Conservation (phyloP, 352 stramenopile species). For the Phytophthora litchii region DNA sequence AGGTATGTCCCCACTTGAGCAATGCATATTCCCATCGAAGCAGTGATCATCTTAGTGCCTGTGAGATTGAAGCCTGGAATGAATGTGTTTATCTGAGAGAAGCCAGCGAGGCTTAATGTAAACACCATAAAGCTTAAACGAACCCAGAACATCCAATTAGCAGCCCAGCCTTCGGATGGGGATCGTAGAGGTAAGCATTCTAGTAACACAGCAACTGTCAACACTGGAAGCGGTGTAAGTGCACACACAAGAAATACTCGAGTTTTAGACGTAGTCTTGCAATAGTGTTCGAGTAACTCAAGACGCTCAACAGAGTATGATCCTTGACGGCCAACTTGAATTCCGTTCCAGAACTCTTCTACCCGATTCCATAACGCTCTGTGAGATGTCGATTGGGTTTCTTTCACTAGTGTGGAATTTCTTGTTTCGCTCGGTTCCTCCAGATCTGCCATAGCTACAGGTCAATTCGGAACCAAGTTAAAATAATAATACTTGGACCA, state of each 20-base stretch:
- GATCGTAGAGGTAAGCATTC: slow-evolving; percentile 10
- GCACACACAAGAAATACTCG: slow-evolving; percentile 7
- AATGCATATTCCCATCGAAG: slow-evolving; percentile 11
- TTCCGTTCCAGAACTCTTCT: slow-evolving; percentile 14
- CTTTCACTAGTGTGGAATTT: neutral
- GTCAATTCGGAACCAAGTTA: neutral
- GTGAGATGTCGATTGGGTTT: neutral
- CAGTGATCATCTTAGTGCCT: slow-evolving; percentile 4
- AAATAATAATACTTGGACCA: neutral
- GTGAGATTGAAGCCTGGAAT: slow-evolving; percentile 17
- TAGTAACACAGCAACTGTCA: slow-evolving; percentile 10
- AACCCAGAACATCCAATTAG: slow-evolving; percentile 25
- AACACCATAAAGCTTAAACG: slow-evolving; percentile 12
- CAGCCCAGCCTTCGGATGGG: slow-evolving; percentile 10
- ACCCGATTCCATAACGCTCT: neutral
- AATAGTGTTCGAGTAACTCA: slow-evolving; percentile 10
- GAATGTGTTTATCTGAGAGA: slow-evolving; percentile 22
- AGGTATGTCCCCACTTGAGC: slow-evolving; percentile 6
- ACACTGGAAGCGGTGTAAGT: slow-evolving; percentile 5
- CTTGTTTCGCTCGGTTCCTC: neutral
- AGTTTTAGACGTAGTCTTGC: slow-evolving; percentile 6
- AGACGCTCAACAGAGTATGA: slow-evolving; percentile 22
- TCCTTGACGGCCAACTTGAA: slow-evolving; percentile 19
- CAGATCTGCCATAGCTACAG: neutral
- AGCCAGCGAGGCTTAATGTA: slow-evolving; percentile 9